These are phyloP conservation scores for Neobulgaria alba DNA, from an alignment of 2,329 filamentous ascomycete species.

Conservation along the genomic window DNA sequence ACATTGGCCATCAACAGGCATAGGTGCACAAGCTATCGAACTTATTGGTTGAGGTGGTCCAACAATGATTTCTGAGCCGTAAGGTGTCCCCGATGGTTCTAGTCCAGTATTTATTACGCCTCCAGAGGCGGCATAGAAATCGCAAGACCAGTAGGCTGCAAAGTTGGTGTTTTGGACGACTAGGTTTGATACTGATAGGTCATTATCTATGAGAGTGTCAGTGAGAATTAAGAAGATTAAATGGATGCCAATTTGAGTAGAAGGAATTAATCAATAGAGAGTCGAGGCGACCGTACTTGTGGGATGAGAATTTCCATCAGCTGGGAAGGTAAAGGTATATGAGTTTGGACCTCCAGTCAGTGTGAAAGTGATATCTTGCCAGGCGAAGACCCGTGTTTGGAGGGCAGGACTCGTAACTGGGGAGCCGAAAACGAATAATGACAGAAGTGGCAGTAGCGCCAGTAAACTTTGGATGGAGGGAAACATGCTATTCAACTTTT, in stretches of 20 bases:
- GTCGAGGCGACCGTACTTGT: constrained; percentile 29
- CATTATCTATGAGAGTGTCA: constrained; percentile 29
- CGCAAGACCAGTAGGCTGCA: constrained; percentile 35
- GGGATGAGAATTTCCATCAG: constrained; percentile 32
- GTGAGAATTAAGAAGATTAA: not conserved
- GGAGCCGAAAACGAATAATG: not conserved
- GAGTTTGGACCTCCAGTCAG: constrained; percentile 36
- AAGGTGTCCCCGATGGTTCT: not conserved
- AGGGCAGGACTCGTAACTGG: too few species aligned
- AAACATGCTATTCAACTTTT: too few species aligned
- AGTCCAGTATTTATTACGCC: too few species aligned
- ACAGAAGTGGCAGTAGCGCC: too few species aligned
- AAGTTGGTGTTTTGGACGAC: constrained; percentile 37
- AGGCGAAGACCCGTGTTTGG: constrained; percentile 9
- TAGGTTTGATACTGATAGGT: constrained; percentile 31
- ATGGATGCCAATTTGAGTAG: not conserved
- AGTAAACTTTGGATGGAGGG: too few species aligned
- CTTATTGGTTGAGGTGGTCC: constrained; percentile 37
- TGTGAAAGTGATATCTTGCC: constrained; percentile 29
- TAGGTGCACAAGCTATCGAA: constrained; percentile 27
- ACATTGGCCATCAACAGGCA: constrained; percentile 35
- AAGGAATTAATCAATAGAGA: not conserved
- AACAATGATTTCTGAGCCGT: constrained; percentile 29
- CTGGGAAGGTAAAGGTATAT: constrained; percentile 35
- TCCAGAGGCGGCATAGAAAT: constrained; percentile 37